Conservation (phyloP, 768 basidiomycete species). For the Hydnum rufescens region DNA sequence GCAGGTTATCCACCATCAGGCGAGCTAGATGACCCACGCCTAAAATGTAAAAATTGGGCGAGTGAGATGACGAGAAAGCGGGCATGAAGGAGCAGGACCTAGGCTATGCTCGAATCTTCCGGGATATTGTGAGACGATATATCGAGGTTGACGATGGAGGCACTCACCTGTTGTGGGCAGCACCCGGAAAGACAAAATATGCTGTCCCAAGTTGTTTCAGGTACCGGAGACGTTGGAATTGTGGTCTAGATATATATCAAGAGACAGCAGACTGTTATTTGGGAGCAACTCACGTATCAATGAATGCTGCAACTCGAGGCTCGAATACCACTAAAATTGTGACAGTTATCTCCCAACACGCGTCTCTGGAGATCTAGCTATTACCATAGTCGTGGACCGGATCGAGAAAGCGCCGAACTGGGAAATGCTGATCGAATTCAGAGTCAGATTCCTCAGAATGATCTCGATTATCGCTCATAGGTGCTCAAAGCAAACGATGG, state of each 20-base stretch:
- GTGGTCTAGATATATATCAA: slow-evolving; percentile 24
- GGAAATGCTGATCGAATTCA: too few relatives aligned
- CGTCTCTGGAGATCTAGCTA: background rate
- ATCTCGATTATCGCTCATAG: too few relatives aligned
- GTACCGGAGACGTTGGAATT: slow-evolving; percentile 57
- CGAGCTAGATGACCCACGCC: slow-evolving; percentile 61
- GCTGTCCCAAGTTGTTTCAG: slow-evolving; percentile 54
- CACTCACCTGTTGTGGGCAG: slow-evolving; percentile 46
- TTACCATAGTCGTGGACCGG: slow-evolving; percentile 8
- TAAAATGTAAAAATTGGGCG: slow-evolving; percentile 14
- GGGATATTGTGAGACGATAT: too few relatives aligned
- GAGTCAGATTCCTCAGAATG: too few relatives aligned
- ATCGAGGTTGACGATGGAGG: background rate
- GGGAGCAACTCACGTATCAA: slow-evolving; percentile 8
- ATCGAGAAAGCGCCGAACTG: slow-evolving; percentile 1
- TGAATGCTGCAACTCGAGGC: background rate
- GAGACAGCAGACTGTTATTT: background rate
- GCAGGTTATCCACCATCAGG: slow-evolving; percentile 36
- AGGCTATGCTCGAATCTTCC: background rate
- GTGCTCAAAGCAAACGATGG: too few relatives aligned
- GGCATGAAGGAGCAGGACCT: too few relatives aligned
- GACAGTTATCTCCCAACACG: background rate
- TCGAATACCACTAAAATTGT: background rate
- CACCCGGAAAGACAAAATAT: slow-evolving; percentile 23
- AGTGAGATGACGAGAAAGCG: background rate